These are phyloP conservation scores for Tympanopsis confertula DNA, from an alignment of 2,329 filamentous ascomycete species.

Conservation along the genomic window DNA sequence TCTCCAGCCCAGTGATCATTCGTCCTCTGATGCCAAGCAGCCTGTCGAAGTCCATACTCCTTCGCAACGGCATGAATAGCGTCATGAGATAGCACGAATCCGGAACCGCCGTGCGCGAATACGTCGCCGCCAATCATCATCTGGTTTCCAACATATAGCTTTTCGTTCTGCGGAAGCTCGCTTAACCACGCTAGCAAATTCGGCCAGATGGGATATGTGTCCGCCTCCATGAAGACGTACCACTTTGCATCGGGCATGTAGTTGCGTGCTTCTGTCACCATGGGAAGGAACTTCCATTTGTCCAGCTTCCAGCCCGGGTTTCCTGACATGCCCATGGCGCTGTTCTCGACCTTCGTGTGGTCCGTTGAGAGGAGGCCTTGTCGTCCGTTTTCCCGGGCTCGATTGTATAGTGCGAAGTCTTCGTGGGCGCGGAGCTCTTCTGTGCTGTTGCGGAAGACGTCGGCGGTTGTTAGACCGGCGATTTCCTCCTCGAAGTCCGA, in stretches of 20 bases:
- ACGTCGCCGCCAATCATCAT: conserved; percentile 19
- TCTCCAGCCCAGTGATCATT: too few relatives aligned
- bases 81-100: conserved; percentile 30
- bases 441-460: too few relatives aligned
- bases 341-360: too few relatives aligned
- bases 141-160: conserved; percentile 36
- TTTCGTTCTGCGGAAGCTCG: conserved; percentile 28
- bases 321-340: too few relatives aligned
- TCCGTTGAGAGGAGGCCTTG: too few relatives aligned
- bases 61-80: conserved; percentile 31
- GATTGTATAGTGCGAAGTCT: too few relatives aligned
- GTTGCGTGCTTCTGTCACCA: conserved; percentile 36
- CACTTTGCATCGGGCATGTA: conserved; percentile 34
- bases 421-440: too few relatives aligned
- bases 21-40: too few relatives aligned
- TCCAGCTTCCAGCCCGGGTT: conserved; percentile 42
- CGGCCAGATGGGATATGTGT: conserved; percentile 34
- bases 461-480: too few relatives aligned
- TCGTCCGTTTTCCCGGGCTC: too few relatives aligned
- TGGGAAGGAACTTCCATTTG: conserved; percentile 45
- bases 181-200: conserved; percentile 35
- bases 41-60: too few relatives aligned
- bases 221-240: conserved; percentile 44
- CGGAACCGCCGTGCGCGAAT: conserved; percentile 36
- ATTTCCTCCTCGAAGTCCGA: too few relatives aligned